These are phyloP conservation scores for Chloromonas sp. DNA, from an alignment of 163 green algal genomes.

Conservation along the genomic window DNA sequence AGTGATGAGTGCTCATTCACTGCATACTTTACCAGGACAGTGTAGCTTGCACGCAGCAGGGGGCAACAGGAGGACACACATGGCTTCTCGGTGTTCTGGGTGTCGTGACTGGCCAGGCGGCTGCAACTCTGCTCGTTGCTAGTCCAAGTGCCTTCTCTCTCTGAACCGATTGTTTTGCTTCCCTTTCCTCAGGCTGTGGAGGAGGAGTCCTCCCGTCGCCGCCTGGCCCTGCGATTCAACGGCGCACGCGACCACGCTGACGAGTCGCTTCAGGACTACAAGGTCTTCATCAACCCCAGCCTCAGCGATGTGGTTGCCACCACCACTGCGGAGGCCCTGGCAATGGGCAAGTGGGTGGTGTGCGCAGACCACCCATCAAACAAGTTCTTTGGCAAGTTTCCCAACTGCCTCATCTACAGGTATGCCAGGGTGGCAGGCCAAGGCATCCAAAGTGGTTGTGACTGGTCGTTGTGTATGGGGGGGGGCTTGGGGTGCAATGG, in stretches of 20 bases:
- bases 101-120: too few species aligned
- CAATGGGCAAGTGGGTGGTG: conserved; percentile 97
- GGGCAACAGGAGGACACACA: too few species aligned
- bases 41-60: too few species aligned
- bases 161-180: too few species aligned
- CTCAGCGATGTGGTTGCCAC: conserved; percentile 92
- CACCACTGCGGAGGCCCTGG: conserved; percentile 92
- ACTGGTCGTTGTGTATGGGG: too few species aligned
- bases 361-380: conserved; percentile 90
- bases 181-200: conserved; percentile 35
- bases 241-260: conserved; percentile 81
- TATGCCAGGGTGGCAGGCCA: conserved; percentile 2
- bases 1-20: neutral
- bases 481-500: too few species aligned
- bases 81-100: too few species aligned
- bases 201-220: conserved; percentile 30
- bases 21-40: neutral
- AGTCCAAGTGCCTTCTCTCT: too few species aligned
- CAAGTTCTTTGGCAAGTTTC: conserved; percentile 87
- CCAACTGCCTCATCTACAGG: conserved; percentile 93
- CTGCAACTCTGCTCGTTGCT: too few species aligned
- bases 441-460: neutral
- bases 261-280: conserved; percentile 81
- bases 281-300: conserved; percentile 92
- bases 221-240: conserved; percentile 73